Evolutionary conservation across 2,329 filamentous ascomycete species (phyloP).

Genomic region (Hortaea werneckii): DNA sequence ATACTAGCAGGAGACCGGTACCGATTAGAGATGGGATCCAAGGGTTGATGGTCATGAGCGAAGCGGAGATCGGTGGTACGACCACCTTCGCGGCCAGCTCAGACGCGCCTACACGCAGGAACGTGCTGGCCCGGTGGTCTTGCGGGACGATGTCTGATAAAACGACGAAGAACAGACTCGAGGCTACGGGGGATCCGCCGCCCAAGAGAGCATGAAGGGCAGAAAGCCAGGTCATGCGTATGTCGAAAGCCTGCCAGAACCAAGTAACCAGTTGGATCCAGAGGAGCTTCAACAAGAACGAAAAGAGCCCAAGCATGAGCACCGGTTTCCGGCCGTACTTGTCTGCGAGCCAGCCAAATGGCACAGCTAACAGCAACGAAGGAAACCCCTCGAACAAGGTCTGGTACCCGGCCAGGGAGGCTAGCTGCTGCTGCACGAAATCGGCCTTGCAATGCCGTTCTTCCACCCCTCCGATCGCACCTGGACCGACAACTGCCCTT

Average conservation of each 20-base stretch:
- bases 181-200: conserved; percentile 18
- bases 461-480: conserved; percentile 23
- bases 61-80: conserved; percentile 24
- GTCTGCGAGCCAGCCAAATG: conserved; percentile 28
- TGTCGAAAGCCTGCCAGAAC: conserved; percentile 25
- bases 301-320: conserved; percentile 17
- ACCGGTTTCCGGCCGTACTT: conserved; percentile 25
- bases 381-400: conserved; percentile 39
- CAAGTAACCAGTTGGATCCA: conserved; percentile 23
- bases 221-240: conserved; percentile 23
- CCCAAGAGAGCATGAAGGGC: conserved; percentile 21
- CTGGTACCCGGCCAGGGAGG: conserved; percentile 42
- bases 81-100: conserved; percentile 20
- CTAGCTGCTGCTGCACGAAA: conserved; percentile 42
- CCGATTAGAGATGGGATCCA: conserved; percentile 24
- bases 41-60: conserved; percentile 25
- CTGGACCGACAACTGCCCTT: conserved; percentile 17
- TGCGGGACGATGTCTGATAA: conserved; percentile 24
- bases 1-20: conserved; percentile 8
- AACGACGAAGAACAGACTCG: conserved; percentile 19
- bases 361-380: conserved; percentile 22
- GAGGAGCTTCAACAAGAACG: conserved; percentile 11
- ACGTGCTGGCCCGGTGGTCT: conserved; percentile 17
- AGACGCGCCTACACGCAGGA: conserved; percentile 22
- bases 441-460: conserved; percentile 41